Evolutionary conservation across 2,329 filamentous ascomycete species (phyloP).

Genomic region (Alternaria dauci): DNA sequence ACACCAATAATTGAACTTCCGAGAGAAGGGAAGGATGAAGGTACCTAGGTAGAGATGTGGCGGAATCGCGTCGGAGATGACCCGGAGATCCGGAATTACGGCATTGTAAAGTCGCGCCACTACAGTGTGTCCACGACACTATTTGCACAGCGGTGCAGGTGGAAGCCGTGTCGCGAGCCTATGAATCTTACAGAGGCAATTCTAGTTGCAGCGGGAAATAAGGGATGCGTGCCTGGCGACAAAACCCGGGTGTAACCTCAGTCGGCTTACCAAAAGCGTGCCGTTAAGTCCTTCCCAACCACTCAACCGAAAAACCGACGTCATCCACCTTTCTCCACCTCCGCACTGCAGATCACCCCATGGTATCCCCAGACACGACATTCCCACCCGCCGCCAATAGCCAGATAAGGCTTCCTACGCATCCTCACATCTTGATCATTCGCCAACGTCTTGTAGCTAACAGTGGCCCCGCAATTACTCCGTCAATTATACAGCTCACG

Average conservation of each 20-base stretch:
- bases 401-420: background rate
- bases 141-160: background rate
- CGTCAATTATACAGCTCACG: background rate
- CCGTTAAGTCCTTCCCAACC: background rate
- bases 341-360: conserved; percentile 2
- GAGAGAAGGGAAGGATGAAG: background rate
- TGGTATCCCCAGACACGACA: background rate
- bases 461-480: background rate
- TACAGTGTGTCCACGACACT: background rate
- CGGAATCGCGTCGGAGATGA: background rate
- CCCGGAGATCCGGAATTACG: background rate
- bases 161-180: background rate
- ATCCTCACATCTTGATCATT: background rate
- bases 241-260: background rate
- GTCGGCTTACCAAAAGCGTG: background rate
- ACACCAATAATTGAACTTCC: background rate
- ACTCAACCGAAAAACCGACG: background rate
- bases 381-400: background rate
- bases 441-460: background rate
- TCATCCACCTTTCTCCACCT: conserved; percentile 2
- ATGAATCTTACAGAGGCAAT: background rate
- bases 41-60: background rate
- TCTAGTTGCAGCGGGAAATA: background rate
- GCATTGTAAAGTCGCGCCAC: background rate
- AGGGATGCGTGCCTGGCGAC: background rate